Evolutionary conservation across 345 rosid species (phyloP).

Genomic region (Aquilaria malaccensis): DNA sequence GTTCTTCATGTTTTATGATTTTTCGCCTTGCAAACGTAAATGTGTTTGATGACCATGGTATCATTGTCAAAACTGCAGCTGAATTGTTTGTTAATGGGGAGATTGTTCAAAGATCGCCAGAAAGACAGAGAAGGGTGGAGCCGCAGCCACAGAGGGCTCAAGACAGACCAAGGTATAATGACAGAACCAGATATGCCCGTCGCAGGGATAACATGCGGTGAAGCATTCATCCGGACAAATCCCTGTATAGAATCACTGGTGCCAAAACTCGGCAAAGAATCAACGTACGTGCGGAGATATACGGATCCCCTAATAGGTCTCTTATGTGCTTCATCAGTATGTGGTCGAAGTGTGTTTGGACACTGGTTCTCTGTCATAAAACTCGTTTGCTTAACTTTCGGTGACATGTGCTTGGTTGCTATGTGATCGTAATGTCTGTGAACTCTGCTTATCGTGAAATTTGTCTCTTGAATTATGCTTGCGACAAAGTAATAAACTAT

Average conservation of each 20-base stretch:
- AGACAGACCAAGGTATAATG: constrained; percentile 97
- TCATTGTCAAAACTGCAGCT: constrained; percentile 40
- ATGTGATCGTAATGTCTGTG: too few species aligned
- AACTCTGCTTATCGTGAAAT: too few species aligned
- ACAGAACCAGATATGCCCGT: constrained; percentile 83
- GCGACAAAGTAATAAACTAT: too few species aligned
- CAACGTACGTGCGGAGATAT: not conserved
- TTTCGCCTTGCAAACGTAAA: too few species aligned
- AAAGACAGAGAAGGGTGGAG: constrained; percentile 87
- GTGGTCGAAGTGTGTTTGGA: too few species aligned
- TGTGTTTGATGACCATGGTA: not conserved
- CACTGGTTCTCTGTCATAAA: too few species aligned
- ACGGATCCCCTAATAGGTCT: too few species aligned
- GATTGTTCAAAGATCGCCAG: constrained; percentile 89
- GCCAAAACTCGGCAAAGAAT: not conserved
- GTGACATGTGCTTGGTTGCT: too few species aligned
- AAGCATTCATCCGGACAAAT: constrained; percentile 7
- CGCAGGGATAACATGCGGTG: constrained; percentile 67
- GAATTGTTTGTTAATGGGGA: constrained; percentile 93
- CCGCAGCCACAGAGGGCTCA: constrained; percentile 94
- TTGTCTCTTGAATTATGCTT: too few species aligned
- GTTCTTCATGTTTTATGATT: too few species aligned
- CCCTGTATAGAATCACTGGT: constrained; percentile 19
- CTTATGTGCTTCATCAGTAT: too few species aligned
- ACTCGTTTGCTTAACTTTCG: too few species aligned